A percentile compares a stretch with the other conserved stretches of the same genome.
Conservation (phyloP, 306 rosid genomes). For the Myrica gale region DNA sequence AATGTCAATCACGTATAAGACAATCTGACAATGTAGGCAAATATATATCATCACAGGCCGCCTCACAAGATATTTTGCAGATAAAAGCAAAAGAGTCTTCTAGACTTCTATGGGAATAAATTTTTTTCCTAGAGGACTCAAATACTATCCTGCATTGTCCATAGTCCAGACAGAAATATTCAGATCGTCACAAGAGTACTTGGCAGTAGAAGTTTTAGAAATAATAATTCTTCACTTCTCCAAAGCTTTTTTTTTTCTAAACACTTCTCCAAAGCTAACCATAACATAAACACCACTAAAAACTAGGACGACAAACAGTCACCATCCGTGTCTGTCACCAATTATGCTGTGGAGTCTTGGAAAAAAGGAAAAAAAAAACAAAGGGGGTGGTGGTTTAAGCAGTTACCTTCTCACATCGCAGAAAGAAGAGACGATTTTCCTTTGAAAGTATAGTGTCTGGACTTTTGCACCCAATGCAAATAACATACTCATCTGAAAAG, state of each 20-base stretch:
- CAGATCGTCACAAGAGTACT: background rate
- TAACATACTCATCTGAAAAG: slow-evolving; percentile 79
- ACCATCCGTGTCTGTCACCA: background rate
- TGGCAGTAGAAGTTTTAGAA: background rate
- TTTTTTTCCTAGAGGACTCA: background rate
- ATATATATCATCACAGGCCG: slow-evolving; percentile 27
- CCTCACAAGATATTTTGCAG: background rate
- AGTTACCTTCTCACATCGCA: slow-evolving; percentile 90
- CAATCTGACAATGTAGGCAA: slow-evolving; percentile 38
- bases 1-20: slow-evolving; percentile 11
- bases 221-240: background rate
- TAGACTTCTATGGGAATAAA: background rate
- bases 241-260: too few relatives aligned
- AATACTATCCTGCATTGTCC: background rate
- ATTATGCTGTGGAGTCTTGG: background rate
- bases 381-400: background rate
- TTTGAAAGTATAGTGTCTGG: slow-evolving; percentile 93
- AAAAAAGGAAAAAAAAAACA: too few relatives aligned
- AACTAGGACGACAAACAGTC: background rate
- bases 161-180: background rate
- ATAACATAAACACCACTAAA: background rate
- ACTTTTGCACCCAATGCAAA: slow-evolving; percentile 89
- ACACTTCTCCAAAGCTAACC: background rate
- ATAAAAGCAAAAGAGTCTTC: background rate
- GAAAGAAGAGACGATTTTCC: slow-evolving; percentile 96